Percentiles rank a stretch among this genome's conserved stretches.
These are phyloP conservation scores for Pyricularia sp. DNA, from an alignment of 2,329 filamentous ascomycete genomes.

Conservation along the genomic window DNA sequence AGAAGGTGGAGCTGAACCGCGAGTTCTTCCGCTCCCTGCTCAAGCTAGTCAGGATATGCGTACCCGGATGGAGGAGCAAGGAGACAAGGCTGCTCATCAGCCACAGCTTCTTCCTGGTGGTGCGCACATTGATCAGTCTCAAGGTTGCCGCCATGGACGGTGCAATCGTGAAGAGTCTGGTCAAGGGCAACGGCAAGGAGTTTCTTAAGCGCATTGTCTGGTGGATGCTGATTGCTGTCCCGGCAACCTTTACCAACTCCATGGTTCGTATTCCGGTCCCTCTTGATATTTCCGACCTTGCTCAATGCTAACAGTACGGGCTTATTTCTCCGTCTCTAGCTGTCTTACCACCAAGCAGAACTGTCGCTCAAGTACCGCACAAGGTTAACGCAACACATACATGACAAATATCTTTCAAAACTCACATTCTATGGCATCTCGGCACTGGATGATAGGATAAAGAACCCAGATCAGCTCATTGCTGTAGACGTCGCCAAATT, in stretches of 20 bases:
- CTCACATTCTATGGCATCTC: constrained; percentile 97
- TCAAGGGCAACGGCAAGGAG: constrained; percentile 82
- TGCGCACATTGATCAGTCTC: constrained; percentile 84
- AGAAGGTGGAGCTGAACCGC: constrained; percentile 86
- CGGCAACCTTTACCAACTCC: constrained; percentile 95
- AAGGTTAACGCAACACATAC: constrained; percentile 85
- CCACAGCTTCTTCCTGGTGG: constrained; percentile 86
- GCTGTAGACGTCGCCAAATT: constrained; percentile 96
- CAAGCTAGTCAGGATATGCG: constrained; percentile 72
- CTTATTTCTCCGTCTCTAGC: constrained; percentile 33
- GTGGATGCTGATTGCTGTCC: constrained; percentile 98
- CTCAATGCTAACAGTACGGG: not conserved
- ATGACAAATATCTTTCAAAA: constrained; percentile 92
- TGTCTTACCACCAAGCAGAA: constrained; percentile 95
- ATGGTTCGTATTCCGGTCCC: constrained; percentile 57
- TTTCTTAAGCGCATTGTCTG: constrained; percentile 83
- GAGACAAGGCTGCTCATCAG: constrained; percentile 79
- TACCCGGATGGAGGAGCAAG: constrained; percentile 83
- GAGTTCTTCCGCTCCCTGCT: constrained; percentile 71
- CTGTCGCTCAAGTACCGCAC: constrained; percentile 88
- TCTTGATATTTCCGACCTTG: not conserved
- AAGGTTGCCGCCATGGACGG: constrained; percentile 97
- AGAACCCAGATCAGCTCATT: constrained; percentile 96
- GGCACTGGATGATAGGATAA: constrained; percentile 91
- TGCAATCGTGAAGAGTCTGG: constrained; percentile 80